A percentile compares a stretch with the other conserved stretches of the same genome.
Evolutionary conservation across 2,329 filamentous ascomycete species (phyloP).

Genomic region (Colletotrichum lupini): DNA sequence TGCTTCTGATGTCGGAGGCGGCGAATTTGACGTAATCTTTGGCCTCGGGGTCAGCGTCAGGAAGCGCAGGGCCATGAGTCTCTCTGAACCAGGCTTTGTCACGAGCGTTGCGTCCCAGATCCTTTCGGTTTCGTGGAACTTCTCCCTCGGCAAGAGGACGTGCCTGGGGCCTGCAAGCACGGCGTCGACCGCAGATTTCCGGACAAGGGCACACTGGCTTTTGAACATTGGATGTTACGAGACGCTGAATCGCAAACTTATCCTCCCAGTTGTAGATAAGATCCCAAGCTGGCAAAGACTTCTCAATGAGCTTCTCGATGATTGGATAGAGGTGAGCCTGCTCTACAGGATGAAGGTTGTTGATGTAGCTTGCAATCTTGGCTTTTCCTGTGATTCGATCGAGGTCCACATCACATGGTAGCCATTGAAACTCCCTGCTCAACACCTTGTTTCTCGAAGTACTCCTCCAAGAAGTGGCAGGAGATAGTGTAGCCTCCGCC

Average conservation of each 20-base stretch:
- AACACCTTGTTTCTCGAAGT: neutral
- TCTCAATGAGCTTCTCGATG: constrained; percentile 53
- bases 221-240: too few species aligned
- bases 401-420: constrained; percentile 62
- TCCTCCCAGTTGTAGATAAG: constrained; percentile 44
- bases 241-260: too few species aligned
- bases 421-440: constrained; percentile 51
- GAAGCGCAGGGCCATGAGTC: too few species aligned
- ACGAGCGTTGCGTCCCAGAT: too few species aligned
- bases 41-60: too few species aligned
- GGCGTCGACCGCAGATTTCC: too few species aligned
- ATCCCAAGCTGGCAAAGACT: constrained; percentile 59
- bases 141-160: too few species aligned
- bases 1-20: constrained; percentile 40
- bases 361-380: constrained; percentile 63
- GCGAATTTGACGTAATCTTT: constrained; percentile 18
- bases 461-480: neutral
- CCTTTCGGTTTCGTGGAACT: too few species aligned
- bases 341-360: constrained; percentile 60
- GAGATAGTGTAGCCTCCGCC: too few species aligned
- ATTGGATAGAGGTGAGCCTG: constrained; percentile 52
- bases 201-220: too few species aligned
- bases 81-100: too few species aligned
- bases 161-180: too few species aligned
- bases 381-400: constrained; percentile 41